Percentiles rank a stretch among this genome's conserved stretches.
These are phyloP conservation scores for Amanita rubescens DNA, from an alignment of 768 basidiomycete genomes.

Conservation along the genomic window DNA sequence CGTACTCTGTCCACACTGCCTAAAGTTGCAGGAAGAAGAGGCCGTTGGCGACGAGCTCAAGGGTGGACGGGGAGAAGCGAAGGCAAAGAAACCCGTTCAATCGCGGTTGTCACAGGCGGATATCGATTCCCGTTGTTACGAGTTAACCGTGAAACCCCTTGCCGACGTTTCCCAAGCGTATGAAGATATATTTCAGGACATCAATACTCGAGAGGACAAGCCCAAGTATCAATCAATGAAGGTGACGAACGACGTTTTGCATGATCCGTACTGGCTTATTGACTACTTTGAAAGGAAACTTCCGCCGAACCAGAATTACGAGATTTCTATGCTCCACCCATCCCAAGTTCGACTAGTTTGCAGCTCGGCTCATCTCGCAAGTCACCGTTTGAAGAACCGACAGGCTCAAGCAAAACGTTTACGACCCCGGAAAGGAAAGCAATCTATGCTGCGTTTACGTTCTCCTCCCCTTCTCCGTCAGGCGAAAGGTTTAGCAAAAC, in stretches of 20 bases:
- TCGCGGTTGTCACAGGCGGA: constrained; percentile 37
- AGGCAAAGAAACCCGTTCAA: not conserved
- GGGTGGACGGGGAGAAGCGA: not conserved
- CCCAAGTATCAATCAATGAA: constrained; percentile 36
- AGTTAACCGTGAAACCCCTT: constrained; percentile 69
- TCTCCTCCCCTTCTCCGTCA: constrained; percentile 63
- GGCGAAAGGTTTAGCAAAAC: constrained; percentile 45
- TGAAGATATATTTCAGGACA: constrained; percentile 32
- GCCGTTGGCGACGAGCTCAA: constrained; percentile 8
- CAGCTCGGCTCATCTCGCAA: constrained; percentile 15
- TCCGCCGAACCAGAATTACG: constrained; percentile 53
- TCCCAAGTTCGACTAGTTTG: constrained; percentile 23
- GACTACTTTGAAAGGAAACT: constrained; percentile 32
- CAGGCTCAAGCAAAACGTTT: constrained; percentile 33
- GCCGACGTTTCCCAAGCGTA: constrained; percentile 73
- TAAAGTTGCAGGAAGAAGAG: constrained; percentile 32
- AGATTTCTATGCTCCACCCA: constrained; percentile 41
- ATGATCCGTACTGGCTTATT: not conserved
- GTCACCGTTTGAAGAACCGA: constrained; percentile 20
- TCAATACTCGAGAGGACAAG: constrained; percentile 25
- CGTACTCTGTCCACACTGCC: constrained; percentile 54
- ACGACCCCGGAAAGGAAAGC: constrained; percentile 70
- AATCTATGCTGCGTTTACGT: constrained; percentile 72
- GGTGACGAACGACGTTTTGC: constrained; percentile 27
- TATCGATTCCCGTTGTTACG: constrained; percentile 72